Conservation (phyloP, 225 moss, liverwort and hornwort species). For the Polytrichum formosum region DNA sequence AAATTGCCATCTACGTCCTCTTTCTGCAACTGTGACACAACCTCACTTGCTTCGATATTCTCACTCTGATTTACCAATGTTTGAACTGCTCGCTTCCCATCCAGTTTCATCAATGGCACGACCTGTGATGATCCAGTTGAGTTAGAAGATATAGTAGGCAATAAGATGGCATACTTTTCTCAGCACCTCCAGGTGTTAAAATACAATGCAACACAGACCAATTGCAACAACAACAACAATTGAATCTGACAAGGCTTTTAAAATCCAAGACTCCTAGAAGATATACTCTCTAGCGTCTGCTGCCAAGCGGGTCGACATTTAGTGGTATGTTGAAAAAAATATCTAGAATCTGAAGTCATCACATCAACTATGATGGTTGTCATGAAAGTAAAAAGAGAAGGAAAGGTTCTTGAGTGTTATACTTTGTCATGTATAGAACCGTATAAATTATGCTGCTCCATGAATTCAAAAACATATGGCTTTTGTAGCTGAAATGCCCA, state of each 20-base stretch:
- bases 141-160: too few species aligned
- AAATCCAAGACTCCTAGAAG: too few species aligned
- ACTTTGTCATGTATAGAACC: constrained; percentile 91
- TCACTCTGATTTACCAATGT: constrained; percentile 80
- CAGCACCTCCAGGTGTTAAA: too few species aligned
- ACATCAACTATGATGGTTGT: too few species aligned
- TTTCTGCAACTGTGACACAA: constrained; percentile 77
- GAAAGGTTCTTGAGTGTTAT: constrained; percentile 2
- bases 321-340: too few species aligned
- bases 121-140: constrained; percentile 39
- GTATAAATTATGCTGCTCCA: constrained; percentile 79
- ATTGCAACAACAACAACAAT: too few species aligned
- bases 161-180: too few species aligned
- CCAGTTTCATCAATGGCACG: constrained; percentile 77
- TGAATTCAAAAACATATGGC: constrained; percentile 83
- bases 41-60: constrained; percentile 68
- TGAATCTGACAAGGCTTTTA: too few species aligned
- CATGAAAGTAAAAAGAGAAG: not conserved
- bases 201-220: too few species aligned
- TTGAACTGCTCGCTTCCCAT: constrained; percentile 83
- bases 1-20: constrained; percentile 55
- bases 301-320: too few species aligned
- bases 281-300: too few species aligned
- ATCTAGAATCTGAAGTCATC: too few species aligned
- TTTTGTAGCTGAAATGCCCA: constrained; percentile 64